Evolutionary conservation across 1,284 basidiomycete species (phyloP).

Genomic region (Sporisorium graminicola): DNA sequence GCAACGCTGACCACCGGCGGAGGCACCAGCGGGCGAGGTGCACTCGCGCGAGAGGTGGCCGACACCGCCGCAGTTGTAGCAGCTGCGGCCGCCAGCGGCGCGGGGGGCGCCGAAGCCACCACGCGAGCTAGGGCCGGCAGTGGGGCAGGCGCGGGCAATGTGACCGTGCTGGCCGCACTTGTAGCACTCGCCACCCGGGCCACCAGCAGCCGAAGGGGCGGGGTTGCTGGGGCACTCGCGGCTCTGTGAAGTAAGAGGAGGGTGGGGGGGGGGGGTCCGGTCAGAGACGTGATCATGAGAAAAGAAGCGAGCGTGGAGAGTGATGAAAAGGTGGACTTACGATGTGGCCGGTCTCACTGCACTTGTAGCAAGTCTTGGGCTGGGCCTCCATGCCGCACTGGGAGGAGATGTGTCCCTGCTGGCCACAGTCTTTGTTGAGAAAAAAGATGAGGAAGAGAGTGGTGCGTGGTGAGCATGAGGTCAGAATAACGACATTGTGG

Average conservation of each 20-base stretch:
- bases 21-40: slow-evolving; percentile 56
- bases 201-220: slow-evolving; percentile 32
- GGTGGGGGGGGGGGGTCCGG: no score
- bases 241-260: slow-evolving; percentile 27
- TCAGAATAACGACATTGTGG: not conserved
- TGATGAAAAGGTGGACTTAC: slow-evolving; percentile 18
- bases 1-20: slow-evolving; percentile 55
- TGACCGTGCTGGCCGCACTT: slow-evolving; percentile 62
- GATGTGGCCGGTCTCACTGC: slow-evolving; percentile 64
- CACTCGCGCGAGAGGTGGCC: slow-evolving; percentile 67
- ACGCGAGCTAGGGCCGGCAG: slow-evolving; percentile 32
- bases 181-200: slow-evolving; percentile 64
- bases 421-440: slow-evolving; percentile 55
- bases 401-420: slow-evolving; percentile 64
- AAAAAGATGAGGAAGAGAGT: not conserved
- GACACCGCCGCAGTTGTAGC: slow-evolving; percentile 67
- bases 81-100: slow-evolving; percentile 55
- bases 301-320: not conserved
- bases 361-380: slow-evolving; percentile 68
- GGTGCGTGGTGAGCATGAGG: not conserved
- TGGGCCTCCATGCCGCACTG: slow-evolving; percentile 64
- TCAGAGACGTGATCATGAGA: not conserved
- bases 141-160: slow-evolving; percentile 65
- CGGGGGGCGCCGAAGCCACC: slow-evolving; percentile 42
- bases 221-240: slow-evolving; percentile 64